Percentiles rank a stretch among this genome's conserved stretches.
Conservation (phyloP, 2,329 filamentous ascomycete genomes). For the Fusarium ambrosium region DNA sequence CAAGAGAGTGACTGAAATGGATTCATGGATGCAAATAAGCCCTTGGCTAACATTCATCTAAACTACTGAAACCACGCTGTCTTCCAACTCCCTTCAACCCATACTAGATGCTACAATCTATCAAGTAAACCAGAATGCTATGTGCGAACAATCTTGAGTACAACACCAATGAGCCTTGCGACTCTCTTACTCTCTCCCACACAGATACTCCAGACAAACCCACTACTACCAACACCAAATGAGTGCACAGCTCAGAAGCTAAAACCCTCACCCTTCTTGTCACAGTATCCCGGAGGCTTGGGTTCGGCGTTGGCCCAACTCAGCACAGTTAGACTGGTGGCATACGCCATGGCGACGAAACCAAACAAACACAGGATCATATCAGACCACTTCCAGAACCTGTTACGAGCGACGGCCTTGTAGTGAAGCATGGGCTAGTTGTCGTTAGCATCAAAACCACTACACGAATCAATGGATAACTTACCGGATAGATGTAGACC, state of each 20-base stretch:
- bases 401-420: slow-evolving; percentile 79
- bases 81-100: slow-evolving; percentile 31
- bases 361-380: slow-evolving; percentile 85
- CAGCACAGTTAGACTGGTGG: slow-evolving; percentile 85
- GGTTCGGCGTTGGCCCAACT: slow-evolving; percentile 81
- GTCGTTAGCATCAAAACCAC: slow-evolving; percentile 48
- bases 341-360: slow-evolving; percentile 89
- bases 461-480: slow-evolving; percentile 53
- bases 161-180: slow-evolving; percentile 28
- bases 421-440: slow-evolving; percentile 90
- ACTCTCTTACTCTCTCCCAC: slow-evolving; percentile 16
- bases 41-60: slow-evolving; percentile 10
- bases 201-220: slow-evolving; percentile 2
- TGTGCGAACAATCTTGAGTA: slow-evolving; percentile 29
- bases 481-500: slow-evolving; percentile 97
- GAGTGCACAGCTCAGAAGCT: slow-evolving; percentile 25
- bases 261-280: slow-evolving; percentile 53
- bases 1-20: neutral
- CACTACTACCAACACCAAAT: neutral
- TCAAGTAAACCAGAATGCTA: slow-evolving; percentile 42
- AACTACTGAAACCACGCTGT: slow-evolving; percentile 18
- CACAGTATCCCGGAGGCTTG: slow-evolving; percentile 67
- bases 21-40: neutral
- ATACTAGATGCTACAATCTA: slow-evolving; percentile 43
- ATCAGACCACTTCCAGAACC: slow-evolving; percentile 78